A percentile compares a stretch with the other conserved stretches of the same genome.
Evolutionary conservation across 176 grass and related monocot species (phyloP).

Genomic region (Carex scoparia): DNA sequence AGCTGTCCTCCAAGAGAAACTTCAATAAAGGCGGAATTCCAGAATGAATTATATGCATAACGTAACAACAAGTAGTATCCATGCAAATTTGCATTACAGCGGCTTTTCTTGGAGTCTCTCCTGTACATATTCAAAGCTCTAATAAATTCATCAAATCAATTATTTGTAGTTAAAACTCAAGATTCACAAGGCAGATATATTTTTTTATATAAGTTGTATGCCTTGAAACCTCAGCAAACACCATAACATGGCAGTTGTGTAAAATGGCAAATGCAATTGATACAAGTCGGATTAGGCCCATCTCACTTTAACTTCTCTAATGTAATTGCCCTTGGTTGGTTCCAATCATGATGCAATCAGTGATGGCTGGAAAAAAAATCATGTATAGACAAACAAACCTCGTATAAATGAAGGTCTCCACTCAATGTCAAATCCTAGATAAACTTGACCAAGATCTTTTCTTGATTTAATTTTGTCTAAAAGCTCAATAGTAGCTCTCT

Average conservation of each 20-base stretch:
- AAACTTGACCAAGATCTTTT: slow-evolving; percentile 39
- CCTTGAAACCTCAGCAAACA: not conserved
- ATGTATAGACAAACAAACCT: slow-evolving; percentile 45
- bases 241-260: not conserved
- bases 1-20: slow-evolving; percentile 64
- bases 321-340: not conserved
- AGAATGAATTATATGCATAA: slow-evolving; percentile 78
- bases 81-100: slow-evolving; percentile 91
- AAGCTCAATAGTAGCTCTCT: slow-evolving; percentile 54
- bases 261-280: not conserved
- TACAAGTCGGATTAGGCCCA: not conserved
- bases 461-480: slow-evolving; percentile 37
- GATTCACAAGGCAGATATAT: not conserved
- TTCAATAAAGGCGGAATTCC: slow-evolving; percentile 66
- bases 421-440: slow-evolving; percentile 87
- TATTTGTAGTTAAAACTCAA: not conserved
- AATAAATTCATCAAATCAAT: not conserved
- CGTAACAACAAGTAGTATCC: slow-evolving; percentile 60
- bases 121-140: slow-evolving; percentile 28
- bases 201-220: not conserved
- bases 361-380: not conserved
- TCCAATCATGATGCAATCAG: not conserved
- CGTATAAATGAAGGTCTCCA: slow-evolving; percentile 63
- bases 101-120: slow-evolving; percentile 63
- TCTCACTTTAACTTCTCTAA: not conserved